Evolutionary conservation across 495 filamentous ascomycete genomes (phyloP), one percentile per base, ranked within the genome.

Genomic region (Penicillium alfredii): DNA sequence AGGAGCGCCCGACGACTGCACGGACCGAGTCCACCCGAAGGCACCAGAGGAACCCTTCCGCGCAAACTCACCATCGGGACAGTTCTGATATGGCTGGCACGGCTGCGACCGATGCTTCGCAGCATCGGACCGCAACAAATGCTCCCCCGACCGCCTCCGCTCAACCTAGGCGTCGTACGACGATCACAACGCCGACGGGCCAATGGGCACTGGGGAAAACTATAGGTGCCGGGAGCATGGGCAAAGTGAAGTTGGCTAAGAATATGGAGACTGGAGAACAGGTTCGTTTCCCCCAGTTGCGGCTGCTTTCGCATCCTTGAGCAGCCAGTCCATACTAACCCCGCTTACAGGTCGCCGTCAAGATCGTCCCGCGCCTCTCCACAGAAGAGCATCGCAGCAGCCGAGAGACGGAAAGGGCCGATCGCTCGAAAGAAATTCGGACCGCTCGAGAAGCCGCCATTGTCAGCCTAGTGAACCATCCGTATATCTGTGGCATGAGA

Each of bases 381-480:
- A 82, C 78, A 22, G 88, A 94, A 56, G 86, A 96, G 35, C 79
- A 84, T 55, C 84, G 85, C 55, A 88, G 66, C 54, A 72, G 73
- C 45, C 80, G 82, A 31, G 89, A 94, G 38, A 76, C 86, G 29
- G 86, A 94, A 57, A 71, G 87, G 45, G 86, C 88, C 26, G 89
- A 96, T 44, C 86, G 84, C 36, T 92, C 88, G n/a, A 95, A 96
- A 60, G 92, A 99, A 60, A 82, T 97, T 49, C 78, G 92, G 33
- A 99, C 93, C 9, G 89, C 90, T 32, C 80, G 92, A 45, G 92
- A 99, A 58, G 93, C 92, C 8, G 92, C 92, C 44, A 97, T 99
- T 48, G 92, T 97, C 42, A 94, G 86, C 16, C 81, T 99, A 14
- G 76, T 95, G 27, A 82, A 88, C 56, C 92, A 97, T 47, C 93